Conservation (phyloP, 352 stramenopile genomes). For the Pythium vanterpoolii region DNA sequence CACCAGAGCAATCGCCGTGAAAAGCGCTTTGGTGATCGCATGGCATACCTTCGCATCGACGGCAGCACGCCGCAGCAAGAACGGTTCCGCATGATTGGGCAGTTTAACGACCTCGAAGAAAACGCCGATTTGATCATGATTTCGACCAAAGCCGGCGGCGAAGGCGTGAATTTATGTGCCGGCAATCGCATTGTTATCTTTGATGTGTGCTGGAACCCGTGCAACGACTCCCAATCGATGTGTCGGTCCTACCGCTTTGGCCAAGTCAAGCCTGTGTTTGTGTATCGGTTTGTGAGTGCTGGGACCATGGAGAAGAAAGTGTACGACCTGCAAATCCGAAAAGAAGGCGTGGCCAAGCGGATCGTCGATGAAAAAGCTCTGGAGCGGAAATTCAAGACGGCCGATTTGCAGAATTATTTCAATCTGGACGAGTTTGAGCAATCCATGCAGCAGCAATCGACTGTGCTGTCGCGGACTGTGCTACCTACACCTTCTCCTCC, state of each 20-base stretch:
- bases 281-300: slow-evolving; percentile 90
- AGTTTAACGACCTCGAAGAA: slow-evolving; percentile 84
- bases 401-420: slow-evolving; percentile 85
- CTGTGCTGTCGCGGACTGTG: slow-evolving; percentile 5
- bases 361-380: slow-evolving; percentile 88
- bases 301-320: slow-evolving; percentile 94
- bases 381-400: slow-evolving; percentile 77
- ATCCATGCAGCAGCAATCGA: slow-evolving; percentile 44
- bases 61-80: slow-evolving; percentile 77
- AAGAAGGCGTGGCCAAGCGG: slow-evolving; percentile 85
- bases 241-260: slow-evolving; percentile 92
- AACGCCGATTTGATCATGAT: slow-evolving; percentile 86
- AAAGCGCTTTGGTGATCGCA: slow-evolving; percentile 38
- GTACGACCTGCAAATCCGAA: slow-evolving; percentile 88
- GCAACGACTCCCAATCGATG: slow-evolving; percentile 91
- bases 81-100: slow-evolving; percentile 69
- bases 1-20: slow-evolving; percentile 52
- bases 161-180: slow-evolving; percentile 87
- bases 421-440: slow-evolving; percentile 78
- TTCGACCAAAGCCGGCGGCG: slow-evolving; percentile 82
- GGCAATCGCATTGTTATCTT: slow-evolving; percentile 91
- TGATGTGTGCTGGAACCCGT: slow-evolving; percentile 91
- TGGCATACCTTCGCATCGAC: slow-evolving; percentile 78
- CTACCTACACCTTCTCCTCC: background rate
- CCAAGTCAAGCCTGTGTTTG: slow-evolving; percentile 89